Evolutionary conservation across 176 grass and related monocot species (phyloP).

Genomic region (Zoysia japonica): DNA sequence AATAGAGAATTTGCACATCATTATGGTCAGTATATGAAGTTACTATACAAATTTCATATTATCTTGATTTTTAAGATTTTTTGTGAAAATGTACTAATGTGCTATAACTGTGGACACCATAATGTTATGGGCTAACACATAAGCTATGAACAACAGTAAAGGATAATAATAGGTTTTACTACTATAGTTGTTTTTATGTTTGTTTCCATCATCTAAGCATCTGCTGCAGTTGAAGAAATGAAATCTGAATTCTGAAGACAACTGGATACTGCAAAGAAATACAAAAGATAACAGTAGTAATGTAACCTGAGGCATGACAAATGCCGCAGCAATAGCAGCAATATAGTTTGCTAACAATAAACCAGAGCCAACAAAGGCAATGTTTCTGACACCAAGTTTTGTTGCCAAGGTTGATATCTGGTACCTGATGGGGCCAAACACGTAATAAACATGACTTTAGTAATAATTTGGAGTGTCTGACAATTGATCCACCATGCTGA

Average conservation of each 20-base stretch:
- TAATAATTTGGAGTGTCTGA: slow-evolving; percentile 1
- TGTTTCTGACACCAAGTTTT: slow-evolving; percentile 99
- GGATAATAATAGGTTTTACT: not conserved
- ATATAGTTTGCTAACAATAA: slow-evolving; percentile 88
- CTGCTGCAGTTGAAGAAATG: slow-evolving; percentile 9
- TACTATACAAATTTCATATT: not conserved
- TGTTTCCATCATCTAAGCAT: slow-evolving; percentile 15
- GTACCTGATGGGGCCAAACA: slow-evolving; percentile 43
- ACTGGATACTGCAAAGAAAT: slow-evolving; percentile 8
- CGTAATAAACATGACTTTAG: slow-evolving; percentile 4
- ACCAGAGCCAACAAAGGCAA: slow-evolving; percentile 88
- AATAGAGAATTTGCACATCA: not conserved
- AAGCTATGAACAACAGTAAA: not conserved
- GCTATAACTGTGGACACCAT: not conserved
- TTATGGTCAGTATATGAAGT: not conserved
- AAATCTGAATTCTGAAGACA: slow-evolving; percentile 7
- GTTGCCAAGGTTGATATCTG: slow-evolving; percentile 97
- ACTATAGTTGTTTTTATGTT: not conserved
- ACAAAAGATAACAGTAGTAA: slow-evolving; percentile 12
- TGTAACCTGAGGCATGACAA: slow-evolving; percentile 82
- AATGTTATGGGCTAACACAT: no score
- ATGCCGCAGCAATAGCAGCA: slow-evolving; percentile 75
- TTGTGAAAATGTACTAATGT: not conserved
- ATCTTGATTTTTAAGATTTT: not conserved
- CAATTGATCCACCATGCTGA: not conserved